Conservation (phyloP, 1,284 basidiomycete species). For the Ceratobasidium sp. region DNA sequence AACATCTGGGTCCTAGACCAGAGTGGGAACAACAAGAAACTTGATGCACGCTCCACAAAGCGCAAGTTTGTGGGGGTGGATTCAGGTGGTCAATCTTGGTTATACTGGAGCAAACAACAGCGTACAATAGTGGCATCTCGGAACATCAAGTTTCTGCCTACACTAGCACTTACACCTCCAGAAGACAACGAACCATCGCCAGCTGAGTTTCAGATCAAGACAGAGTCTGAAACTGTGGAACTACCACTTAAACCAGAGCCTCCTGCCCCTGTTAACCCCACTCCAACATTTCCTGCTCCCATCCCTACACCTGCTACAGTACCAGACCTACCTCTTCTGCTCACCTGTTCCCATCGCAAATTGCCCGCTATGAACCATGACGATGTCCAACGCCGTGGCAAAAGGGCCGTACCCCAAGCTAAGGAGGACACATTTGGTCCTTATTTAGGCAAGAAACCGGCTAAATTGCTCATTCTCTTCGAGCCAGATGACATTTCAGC, state of each 20-base stretch:
- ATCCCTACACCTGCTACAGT: not conserved
- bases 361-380: not conserved
- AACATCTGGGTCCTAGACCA: conserved; percentile 24
- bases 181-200: conserved; percentile 3
- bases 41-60: conserved; percentile 30
- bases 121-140: not conserved
- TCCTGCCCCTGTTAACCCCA: not conserved
- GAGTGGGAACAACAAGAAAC: not conserved
- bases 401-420: not conserved
- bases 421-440: conserved; percentile 7
- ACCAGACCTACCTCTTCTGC: not conserved
- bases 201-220: not conserved
- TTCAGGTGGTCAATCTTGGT: not conserved
- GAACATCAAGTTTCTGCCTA: conserved; percentile 14
- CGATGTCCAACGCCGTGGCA: conserved; percentile 1
- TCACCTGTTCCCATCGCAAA: not conserved
- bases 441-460: not conserved
- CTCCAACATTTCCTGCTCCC: not conserved
- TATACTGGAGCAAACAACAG: conserved; percentile 17
- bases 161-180: not conserved
- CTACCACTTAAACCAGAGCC: conserved; percentile 6
- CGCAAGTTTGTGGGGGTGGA: conserved; percentile 10
- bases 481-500: too few relatives aligned
- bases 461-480: too few relatives aligned
- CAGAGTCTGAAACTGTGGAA: not conserved